These are phyloP conservation scores for Populus hybrid DNA, from an alignment of 441 rosid genomes.

Conservation along the genomic window DNA sequence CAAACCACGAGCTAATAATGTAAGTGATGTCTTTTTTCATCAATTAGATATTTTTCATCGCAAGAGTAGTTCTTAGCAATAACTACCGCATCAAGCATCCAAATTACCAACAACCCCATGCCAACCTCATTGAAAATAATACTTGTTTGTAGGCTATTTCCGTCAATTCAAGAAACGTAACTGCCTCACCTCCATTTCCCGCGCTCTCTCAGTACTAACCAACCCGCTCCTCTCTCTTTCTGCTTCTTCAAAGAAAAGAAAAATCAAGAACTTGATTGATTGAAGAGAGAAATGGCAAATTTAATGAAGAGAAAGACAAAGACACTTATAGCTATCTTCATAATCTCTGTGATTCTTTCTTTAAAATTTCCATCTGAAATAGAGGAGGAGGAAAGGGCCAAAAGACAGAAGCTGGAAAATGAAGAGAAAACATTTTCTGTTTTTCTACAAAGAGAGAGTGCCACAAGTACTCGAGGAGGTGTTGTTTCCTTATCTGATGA, in stretches of 20 bases:
- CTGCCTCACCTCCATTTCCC: background rate
- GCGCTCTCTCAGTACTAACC: background rate
- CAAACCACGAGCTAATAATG: too few relatives aligned
- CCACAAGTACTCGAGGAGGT: too few relatives aligned
- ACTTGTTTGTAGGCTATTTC: background rate
- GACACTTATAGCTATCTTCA: background rate
- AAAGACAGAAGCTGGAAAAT: background rate
- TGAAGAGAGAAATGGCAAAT: background rate
- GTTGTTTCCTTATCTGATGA: background rate
- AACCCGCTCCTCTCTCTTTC: background rate
- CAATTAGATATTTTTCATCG: too few relatives aligned
- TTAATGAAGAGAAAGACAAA: conserved; percentile 4
- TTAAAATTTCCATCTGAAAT: background rate
- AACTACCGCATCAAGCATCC: too few relatives aligned
- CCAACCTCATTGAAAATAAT: background rate
- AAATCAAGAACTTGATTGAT: background rate
- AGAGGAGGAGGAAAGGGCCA: too few relatives aligned
- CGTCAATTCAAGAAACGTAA: background rate
- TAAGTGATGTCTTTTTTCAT: too few relatives aligned
- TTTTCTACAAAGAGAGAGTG: conserved; percentile 8
- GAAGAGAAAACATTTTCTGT: conserved; percentile 5
- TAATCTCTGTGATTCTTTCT: conserved; percentile 23
- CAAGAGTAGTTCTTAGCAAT: too few relatives aligned
- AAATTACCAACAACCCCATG: too few relatives aligned
- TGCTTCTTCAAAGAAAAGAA: background rate